Base-by-base conservation (phyloP, 1,139 yeast genomes). In the Scheffersomyces cryptocercus region DNA sequence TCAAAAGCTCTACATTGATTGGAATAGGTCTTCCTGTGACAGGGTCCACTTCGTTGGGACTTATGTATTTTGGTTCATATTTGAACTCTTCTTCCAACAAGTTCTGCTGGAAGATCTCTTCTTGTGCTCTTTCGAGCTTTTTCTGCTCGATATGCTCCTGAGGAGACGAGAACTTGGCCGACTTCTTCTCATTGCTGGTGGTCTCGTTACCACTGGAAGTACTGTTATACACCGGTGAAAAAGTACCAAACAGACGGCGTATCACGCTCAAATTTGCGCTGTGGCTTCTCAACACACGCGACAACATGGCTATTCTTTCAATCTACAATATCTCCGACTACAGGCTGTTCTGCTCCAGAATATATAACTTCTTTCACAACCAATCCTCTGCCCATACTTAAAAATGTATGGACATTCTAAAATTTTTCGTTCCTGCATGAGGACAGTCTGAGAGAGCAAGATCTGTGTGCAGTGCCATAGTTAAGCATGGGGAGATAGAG, bases 1-100 rank as follows among this genome's bases (percentile, higher is more conserved):
- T 83, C 55, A 88, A 84, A 41, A 93, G 79, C 58, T 85, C 88
- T 5, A 90, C 95, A 60, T 85, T 88, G 48, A 90, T 70, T 11
- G 98, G 97, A 16, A 88, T 61, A 3, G 95, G 95, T 45, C 84
- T 62, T 30, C 59, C 56, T 28, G 59, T 55, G 8, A 48, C 43
- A 1, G 59, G 65, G 56, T 56, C 56, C 15, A 64, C 57, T 3
- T 56, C 45, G 42, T 74, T 68, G 37, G 67, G 63, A 13, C 73
- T 64, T 28, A 73, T 43, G 29, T 62, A 65, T 48, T 75, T 67
- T 4, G 84, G 84, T 10, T 61, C 47, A 54, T 76, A 77, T 34
- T 62, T 53, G 51, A 68, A 62, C 15, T 62, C 61, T 32, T 62
- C 65, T 35, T 55, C 46, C 43, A 67, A 60, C 40, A 73, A 60